Percentiles rank a stretch among this genome's conserved stretches.
Conservation (phyloP, 163 green algal genomes). For the Scenedesmus sp. region DNA sequence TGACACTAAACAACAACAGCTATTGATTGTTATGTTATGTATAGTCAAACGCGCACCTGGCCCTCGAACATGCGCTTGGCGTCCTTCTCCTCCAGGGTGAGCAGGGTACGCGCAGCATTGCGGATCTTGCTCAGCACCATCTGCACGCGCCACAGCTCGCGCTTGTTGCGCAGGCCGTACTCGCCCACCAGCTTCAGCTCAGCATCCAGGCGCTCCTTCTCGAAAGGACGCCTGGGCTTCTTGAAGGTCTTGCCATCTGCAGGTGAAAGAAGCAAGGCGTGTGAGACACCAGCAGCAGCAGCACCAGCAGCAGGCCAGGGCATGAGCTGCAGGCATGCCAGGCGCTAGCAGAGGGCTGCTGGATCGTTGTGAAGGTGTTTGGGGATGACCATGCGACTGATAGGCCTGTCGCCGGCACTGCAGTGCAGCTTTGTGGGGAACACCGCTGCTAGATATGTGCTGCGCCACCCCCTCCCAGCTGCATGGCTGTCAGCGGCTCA, state of each 20-base stretch:
- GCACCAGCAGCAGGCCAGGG: background rate
- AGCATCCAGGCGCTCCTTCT: conserved; percentile 99
- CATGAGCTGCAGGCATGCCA: background rate
- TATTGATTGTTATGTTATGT: conserved; percentile 85
- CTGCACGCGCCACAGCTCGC: conserved; percentile 99
- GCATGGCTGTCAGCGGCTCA: background rate
- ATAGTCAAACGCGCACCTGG: conserved; percentile 80
- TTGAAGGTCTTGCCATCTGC: conserved; percentile 99
- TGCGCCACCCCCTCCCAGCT: background rate
- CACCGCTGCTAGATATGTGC: conserved; percentile 3
- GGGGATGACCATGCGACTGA: background rate
- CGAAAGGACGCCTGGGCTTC: conserved; percentile 98
- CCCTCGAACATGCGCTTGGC: conserved; percentile 98
- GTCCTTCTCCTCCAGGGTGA: conserved; percentile 98
- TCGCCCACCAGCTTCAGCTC: conserved; percentile 99
- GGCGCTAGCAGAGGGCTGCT: background rate
- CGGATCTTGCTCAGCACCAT: conserved; percentile 91
- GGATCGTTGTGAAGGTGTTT: background rate
- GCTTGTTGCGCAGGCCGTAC: conserved; percentile 99
- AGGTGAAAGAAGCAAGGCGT: background rate
- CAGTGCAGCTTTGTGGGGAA: background rate
- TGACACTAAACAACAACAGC: background rate
- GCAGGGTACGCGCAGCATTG: conserved; percentile 95
- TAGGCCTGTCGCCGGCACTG: background rate
- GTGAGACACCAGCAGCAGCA: background rate